Percentiles rank a stretch among this genome's conserved stretches.
Conservation (phyloP, 2,329 filamentous ascomycete genomes). For the Ceratocystis colombiana region DNA sequence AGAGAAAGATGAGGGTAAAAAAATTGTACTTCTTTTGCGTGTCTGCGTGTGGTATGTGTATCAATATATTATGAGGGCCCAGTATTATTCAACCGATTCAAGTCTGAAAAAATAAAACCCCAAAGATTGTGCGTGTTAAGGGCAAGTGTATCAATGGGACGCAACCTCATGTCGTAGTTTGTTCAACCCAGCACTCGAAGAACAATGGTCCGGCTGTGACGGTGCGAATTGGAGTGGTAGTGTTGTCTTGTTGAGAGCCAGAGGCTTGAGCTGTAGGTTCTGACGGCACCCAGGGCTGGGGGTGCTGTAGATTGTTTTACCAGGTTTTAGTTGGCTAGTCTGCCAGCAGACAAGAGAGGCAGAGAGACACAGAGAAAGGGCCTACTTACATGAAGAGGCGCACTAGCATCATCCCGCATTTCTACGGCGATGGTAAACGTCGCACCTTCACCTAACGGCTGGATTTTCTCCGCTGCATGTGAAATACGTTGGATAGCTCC, state of each 20-base stretch:
- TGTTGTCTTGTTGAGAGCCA: slow-evolving; percentile 7
- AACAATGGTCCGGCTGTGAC: slow-evolving; percentile 50
- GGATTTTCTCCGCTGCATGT: slow-evolving; percentile 48
- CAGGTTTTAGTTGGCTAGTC: not conserved
- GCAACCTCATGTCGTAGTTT: slow-evolving; percentile 35
- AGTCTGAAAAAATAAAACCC: slow-evolving; percentile 30
- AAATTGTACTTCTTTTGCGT: not conserved
- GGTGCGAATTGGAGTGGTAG: slow-evolving; percentile 38
- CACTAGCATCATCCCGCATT: slow-evolving; percentile 49
- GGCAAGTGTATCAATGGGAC: slow-evolving; percentile 8
- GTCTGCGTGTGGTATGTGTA: slow-evolving; percentile 13
- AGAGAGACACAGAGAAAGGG: not conserved
- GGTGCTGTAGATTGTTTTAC: slow-evolving; percentile 36
- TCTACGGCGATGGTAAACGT: slow-evolving; percentile 71
- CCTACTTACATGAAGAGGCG: slow-evolving; percentile 47
- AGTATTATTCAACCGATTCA: slow-evolving; percentile 14
- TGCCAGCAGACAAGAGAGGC: not conserved
- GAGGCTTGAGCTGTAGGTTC: slow-evolving; percentile 37
- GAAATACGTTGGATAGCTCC: slow-evolving; percentile 55
- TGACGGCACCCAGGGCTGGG: slow-evolving; percentile 52
- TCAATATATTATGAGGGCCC: slow-evolving; percentile 24
- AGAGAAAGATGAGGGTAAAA: not conserved
- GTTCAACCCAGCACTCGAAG: slow-evolving; percentile 57
- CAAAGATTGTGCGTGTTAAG: not conserved
- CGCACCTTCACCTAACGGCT: slow-evolving; percentile 51